A percentile compares a stretch with the other conserved stretches of the same genome.
Evolutionary conservation across 345 rosid genomes (phyloP).

Genomic region (Boechera stricta): DNA sequence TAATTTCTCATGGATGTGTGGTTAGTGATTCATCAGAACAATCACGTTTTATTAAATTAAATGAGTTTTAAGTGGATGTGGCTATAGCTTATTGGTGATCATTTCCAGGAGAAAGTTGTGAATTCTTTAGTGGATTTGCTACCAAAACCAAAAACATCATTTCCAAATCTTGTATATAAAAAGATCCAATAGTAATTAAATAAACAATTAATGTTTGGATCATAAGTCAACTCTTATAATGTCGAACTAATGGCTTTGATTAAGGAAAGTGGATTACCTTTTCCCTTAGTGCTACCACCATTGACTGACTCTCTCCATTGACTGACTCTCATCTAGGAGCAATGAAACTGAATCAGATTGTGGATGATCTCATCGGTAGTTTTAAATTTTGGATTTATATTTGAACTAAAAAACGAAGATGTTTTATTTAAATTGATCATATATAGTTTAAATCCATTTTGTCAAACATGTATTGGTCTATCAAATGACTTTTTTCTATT

Average conservation of each 20-base stretch:
- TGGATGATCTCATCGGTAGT: background rate
- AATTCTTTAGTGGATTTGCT: constrained; percentile 37
- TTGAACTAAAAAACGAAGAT: background rate
- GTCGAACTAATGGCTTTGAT: constrained; percentile 33
- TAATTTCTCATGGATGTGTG: background rate
- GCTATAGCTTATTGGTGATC: constrained; percentile 25
- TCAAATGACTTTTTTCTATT: no score
- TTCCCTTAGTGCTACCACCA: constrained; percentile 38
- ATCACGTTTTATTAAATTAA: constrained; percentile 22
- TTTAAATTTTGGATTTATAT: background rate
- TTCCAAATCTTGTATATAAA: constrained; percentile 18
- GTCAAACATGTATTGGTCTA: background rate
- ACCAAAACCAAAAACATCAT: constrained; percentile 36
- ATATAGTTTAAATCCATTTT: background rate
- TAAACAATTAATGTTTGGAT: constrained; percentile 18
- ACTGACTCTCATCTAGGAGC: background rate
- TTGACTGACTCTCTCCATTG: constrained; percentile 26
- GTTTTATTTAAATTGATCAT: background rate
- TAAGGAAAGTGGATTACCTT: constrained; percentile 41
- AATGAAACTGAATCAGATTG: constrained; percentile 4
- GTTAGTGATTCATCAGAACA: constrained; percentile 23
- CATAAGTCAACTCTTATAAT: constrained; percentile 43
- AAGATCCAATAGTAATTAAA: constrained; percentile 7
- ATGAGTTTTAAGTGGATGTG: constrained; percentile 27
- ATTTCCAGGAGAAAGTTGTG: constrained; percentile 29